These are phyloP conservation scores for Capsicum pubescens DNA, from an alignment of 257 asterid genomes.

Conservation along the genomic window DNA sequence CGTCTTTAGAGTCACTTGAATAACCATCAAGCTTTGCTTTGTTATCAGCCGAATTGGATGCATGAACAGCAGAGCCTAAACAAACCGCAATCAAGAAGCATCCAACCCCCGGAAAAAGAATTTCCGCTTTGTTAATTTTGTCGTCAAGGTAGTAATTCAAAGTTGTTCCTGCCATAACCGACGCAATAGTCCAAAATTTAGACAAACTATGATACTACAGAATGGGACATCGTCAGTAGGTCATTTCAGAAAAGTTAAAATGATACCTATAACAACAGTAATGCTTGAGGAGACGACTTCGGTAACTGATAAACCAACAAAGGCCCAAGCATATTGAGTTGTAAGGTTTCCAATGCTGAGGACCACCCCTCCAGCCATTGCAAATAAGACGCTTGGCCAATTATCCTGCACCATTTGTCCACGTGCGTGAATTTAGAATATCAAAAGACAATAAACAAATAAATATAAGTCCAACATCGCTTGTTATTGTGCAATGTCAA, in stretches of 20 bases:
- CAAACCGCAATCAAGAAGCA: slow-evolving; percentile 94
- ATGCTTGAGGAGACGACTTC: slow-evolving; percentile 86
- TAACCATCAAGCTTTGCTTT: slow-evolving; percentile 60
- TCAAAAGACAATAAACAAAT: no score
- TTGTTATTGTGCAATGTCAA: background rate
- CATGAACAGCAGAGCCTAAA: slow-evolving; percentile 80
- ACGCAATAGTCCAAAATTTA: slow-evolving; percentile 22
- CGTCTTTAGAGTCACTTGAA: slow-evolving; percentile 44
- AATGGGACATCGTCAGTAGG: background rate
- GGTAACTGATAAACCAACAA: slow-evolving; percentile 91
- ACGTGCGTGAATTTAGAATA: background rate
- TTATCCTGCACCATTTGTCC: slow-evolving; percentile 61
- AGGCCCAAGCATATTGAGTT: slow-evolving; percentile 97
- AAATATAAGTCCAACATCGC: background rate
- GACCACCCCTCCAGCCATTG: slow-evolving; percentile 88
- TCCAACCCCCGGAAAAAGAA: slow-evolving; percentile 91
- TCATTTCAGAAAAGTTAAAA: background rate
- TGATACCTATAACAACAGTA: slow-evolving; percentile 86
- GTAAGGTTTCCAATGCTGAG: slow-evolving; percentile 91
- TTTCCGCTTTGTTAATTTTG: slow-evolving; percentile 88
- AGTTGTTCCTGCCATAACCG: slow-evolving; percentile 67
- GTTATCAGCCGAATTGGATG: slow-evolving; percentile 83
- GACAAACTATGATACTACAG: background rate
- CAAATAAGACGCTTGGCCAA: slow-evolving; percentile 80
- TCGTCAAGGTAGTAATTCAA: slow-evolving; percentile 85